Base-by-base conservation (phyloP, 371 early-diverging fungal species). In the Mucor piriformis region DNA sequence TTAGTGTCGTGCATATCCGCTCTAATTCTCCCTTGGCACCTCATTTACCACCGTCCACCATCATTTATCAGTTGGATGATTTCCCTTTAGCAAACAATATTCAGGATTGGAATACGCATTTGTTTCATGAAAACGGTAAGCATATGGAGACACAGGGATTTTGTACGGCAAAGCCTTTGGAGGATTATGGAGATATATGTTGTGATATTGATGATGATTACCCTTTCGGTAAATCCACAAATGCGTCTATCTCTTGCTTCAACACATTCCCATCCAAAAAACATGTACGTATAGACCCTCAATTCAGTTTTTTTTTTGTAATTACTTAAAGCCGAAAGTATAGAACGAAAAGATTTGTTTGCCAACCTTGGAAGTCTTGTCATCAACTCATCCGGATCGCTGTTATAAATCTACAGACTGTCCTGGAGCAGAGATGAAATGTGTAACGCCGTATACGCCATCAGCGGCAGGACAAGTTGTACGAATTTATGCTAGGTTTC, bases 361-460 rank as follows among this genome's bases (percentile, higher is more conserved):
- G n/a, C 72, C 74, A 4, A 67, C 79, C 5, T 33, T 66, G 23
- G 46, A 67, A 13, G 67, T 73, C 0, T 21, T 77, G 48, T 66
- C 72, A 23, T 64, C 63, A 3, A 63, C 59, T 12, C 60, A 77
- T 47, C 61, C 59, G 10, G 57, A 73, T 40, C 64, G 80, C 7
- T 86, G 86, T 55, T 50, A 55, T 18, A 57, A 21, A 3, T 44
- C 70, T 38, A 29, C 50, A 18, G 81, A 83, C 46, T 81, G 83
- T 47, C 29, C 51, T 23, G 54, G 33, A 7, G 48, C 23, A 0
- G 52, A 52, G 5, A 42, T 43, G 52, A 46, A 48, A 1, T 90
- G 91, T 60, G 83, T 87, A 32, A 71, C 73, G 25, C 84, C 89
- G 1, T 88, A 84, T 54, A 81, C 76, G 6, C 83, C 87, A 1